Conservation (phyloP, 83 land plant genomes). For the Picea mariana region DNA sequence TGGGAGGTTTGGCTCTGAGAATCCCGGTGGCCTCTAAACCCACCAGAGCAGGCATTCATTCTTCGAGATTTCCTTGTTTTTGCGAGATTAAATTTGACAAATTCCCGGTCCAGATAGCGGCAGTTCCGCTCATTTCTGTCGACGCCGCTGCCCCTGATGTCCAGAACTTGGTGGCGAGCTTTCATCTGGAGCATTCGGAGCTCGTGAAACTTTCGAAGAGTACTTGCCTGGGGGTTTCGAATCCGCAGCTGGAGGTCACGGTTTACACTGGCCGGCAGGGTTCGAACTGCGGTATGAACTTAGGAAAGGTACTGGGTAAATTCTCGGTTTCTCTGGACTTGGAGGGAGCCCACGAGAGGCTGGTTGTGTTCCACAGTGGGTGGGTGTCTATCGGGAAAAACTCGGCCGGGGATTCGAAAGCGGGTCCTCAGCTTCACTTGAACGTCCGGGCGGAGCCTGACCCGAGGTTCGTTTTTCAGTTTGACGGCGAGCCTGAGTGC, state of each 20-base stretch:
- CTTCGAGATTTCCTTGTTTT: constrained; percentile 66
- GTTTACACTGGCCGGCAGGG: too few species aligned
- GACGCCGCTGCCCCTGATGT: neutral
- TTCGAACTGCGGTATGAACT: too few species aligned
- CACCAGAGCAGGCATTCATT: constrained; percentile 59
- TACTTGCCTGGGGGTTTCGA: too few species aligned
- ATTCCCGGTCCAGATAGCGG: constrained; percentile 37
- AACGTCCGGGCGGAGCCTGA: constrained; percentile 67
- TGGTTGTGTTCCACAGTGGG: too few species aligned
- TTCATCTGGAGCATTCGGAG: too few species aligned
- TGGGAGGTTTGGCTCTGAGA: constrained; percentile 48
- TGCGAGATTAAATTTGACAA: neutral
- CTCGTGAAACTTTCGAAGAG: too few species aligned
- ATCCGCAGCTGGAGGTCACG: too few species aligned
- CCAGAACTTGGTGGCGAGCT: too few species aligned
- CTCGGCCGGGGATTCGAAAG: neutral
- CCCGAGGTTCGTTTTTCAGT: constrained; percentile 82
- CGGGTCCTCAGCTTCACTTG: constrained; percentile 18
- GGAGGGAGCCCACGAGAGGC: too few species aligned
- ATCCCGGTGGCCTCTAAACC: constrained; percentile 69
- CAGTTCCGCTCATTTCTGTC: neutral
- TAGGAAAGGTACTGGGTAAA: too few species aligned
- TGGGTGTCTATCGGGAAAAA: too few species aligned
- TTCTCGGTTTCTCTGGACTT: too few species aligned
- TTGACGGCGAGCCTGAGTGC: constrained; percentile 75